These are phyloP conservation scores for Pyrenophora seminiperda DNA, from an alignment of 2,329 filamentous ascomycete species.

Conservation along the genomic window DNA sequence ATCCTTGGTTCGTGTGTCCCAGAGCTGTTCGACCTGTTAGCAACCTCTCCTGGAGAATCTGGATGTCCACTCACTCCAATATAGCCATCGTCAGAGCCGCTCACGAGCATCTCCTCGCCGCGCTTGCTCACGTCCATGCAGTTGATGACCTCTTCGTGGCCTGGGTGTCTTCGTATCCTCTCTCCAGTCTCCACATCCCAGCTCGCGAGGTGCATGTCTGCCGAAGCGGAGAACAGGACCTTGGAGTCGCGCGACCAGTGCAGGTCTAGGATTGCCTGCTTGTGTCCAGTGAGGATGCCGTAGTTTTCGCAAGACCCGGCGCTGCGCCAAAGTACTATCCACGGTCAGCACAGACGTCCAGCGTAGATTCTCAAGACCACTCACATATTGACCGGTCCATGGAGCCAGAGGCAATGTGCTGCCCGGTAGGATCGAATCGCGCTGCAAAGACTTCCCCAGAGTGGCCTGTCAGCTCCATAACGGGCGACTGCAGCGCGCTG, in stretches of 20 bases:
- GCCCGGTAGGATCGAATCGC: slow-evolving; percentile 86
- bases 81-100: slow-evolving; percentile 89
- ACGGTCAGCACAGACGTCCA: slow-evolving; percentile 21
- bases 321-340: slow-evolving; percentile 85
- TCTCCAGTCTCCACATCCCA: slow-evolving; percentile 95
- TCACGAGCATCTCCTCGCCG: slow-evolving; percentile 88
- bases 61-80: slow-evolving; percentile 64
- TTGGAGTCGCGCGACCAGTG: slow-evolving; percentile 97
- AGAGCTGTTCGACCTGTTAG: slow-evolving; percentile 61
- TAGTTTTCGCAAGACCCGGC: slow-evolving; percentile 96
- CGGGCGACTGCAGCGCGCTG: slow-evolving; percentile 82
- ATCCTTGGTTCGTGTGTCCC: slow-evolving; percentile 91
- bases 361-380: slow-evolving; percentile 41
- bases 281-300: slow-evolving; percentile 84
- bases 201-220: slow-evolving; percentile 89
- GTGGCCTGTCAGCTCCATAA: slow-evolving; percentile 87
- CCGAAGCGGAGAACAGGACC: slow-evolving; percentile 88
- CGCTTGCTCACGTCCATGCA: slow-evolving; percentile 84
- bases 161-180: slow-evolving; percentile 87
- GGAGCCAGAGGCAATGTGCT: slow-evolving; percentile 88
- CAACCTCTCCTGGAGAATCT: not conserved
- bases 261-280: slow-evolving; percentile 86
- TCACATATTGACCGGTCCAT: slow-evolving; percentile 91
- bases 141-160: slow-evolving; percentile 97
- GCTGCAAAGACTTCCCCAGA: slow-evolving; percentile 86